A percentile compares a stretch with the other conserved stretches of the same genome.
Evolutionary conservation across 306 rosid genomes (phyloP).

Genomic region (Pyrus pyrifolia): DNA sequence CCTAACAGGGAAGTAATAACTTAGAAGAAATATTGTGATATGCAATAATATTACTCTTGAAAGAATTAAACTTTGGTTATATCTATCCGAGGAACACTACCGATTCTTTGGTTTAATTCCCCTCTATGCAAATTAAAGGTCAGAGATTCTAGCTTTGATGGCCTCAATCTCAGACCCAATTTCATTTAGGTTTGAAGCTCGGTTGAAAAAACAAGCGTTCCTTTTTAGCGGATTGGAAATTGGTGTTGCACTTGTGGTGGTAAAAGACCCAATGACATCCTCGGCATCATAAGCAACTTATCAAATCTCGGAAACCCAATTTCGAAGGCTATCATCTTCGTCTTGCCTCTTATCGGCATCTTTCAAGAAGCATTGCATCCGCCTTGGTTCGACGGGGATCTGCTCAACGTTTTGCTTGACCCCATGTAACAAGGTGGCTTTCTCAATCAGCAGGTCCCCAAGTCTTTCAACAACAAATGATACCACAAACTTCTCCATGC

Average conservation of each 20-base stretch:
- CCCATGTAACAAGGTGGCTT: background rate
- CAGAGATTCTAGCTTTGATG: slow-evolving; percentile 24
- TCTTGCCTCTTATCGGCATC: too few relatives aligned
- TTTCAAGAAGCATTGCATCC: background rate
- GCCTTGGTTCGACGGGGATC: background rate
- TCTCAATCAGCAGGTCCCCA: background rate
- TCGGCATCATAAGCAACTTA: slow-evolving; percentile 39
- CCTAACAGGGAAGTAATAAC: too few relatives aligned
- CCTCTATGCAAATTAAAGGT: too few relatives aligned
- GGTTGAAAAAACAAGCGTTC: slow-evolving; percentile 13
- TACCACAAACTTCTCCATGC: background rate
- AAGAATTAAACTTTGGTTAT: too few relatives aligned
- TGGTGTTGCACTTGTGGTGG: slow-evolving; percentile 4
- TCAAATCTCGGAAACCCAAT: too few relatives aligned
- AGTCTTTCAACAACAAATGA: background rate
- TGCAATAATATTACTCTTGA: too few relatives aligned
- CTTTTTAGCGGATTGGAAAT: slow-evolving; percentile 18
- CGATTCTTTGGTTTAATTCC: too few relatives aligned
- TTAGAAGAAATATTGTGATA: too few relatives aligned
- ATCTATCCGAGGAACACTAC: too few relatives aligned
- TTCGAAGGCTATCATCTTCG: too few relatives aligned
- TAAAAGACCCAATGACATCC: slow-evolving; percentile 33
- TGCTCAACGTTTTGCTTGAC: background rate
- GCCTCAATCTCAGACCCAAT: slow-evolving; percentile 21
- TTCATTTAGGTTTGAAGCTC: slow-evolving; percentile 11